A percentile compares a stretch with the other conserved stretches of the same genome.
phyloP scores from a whole-genome alignment of 306 rosid genomes.

The Cicer cuneatum region DNA sequence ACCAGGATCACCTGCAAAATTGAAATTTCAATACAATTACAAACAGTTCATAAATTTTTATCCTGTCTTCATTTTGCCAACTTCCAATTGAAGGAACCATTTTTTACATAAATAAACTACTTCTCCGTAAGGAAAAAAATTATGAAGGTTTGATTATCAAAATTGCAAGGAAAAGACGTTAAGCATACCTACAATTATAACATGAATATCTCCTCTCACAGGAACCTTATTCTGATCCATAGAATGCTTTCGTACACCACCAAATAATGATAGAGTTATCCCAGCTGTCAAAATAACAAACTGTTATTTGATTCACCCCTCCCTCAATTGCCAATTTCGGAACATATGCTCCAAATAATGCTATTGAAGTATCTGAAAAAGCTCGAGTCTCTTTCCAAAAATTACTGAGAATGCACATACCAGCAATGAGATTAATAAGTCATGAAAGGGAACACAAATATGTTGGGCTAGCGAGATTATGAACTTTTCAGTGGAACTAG shows the following conservation, averaged over 20 bases:
- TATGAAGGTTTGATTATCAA: slow-evolving; percentile 38
- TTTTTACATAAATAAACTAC: slow-evolving; percentile 30
- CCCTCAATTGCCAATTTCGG: slow-evolving; percentile 21
- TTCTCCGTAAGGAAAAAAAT: slow-evolving; percentile 26
- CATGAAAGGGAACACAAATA: slow-evolving; percentile 20
- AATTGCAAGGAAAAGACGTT: slow-evolving; percentile 44
- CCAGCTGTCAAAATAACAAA: slow-evolving; percentile 68
- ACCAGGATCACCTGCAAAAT: slow-evolving; percentile 88
- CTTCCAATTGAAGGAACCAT: slow-evolving; percentile 28
- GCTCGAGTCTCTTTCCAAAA: slow-evolving; percentile 24
- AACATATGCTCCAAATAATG: slow-evolving; percentile 27
- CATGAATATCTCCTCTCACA: slow-evolving; percentile 96
- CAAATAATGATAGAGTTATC: slow-evolving; percentile 83
- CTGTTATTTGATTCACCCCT: slow-evolving; percentile 29
- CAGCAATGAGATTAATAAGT: slow-evolving; percentile 25
- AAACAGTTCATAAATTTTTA: slow-evolving; percentile 20
- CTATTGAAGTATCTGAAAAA: slow-evolving; percentile 13
- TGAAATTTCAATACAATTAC: slow-evolving; percentile 39
- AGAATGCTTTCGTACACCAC: slow-evolving; percentile 86
- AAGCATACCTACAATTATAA: slow-evolving; percentile 84
- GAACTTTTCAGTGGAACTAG: slow-evolving; percentile 11
- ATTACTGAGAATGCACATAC: slow-evolving; percentile 27
- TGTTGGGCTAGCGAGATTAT: slow-evolving; percentile 21
- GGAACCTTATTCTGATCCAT: slow-evolving; percentile 94
- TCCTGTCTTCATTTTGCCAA: background rate